Evolutionary conservation across 352 stramenopile genomes (phyloP), one percentile per base, ranked within the genome.

Genomic region (Phytophthora fragariae): DNA sequence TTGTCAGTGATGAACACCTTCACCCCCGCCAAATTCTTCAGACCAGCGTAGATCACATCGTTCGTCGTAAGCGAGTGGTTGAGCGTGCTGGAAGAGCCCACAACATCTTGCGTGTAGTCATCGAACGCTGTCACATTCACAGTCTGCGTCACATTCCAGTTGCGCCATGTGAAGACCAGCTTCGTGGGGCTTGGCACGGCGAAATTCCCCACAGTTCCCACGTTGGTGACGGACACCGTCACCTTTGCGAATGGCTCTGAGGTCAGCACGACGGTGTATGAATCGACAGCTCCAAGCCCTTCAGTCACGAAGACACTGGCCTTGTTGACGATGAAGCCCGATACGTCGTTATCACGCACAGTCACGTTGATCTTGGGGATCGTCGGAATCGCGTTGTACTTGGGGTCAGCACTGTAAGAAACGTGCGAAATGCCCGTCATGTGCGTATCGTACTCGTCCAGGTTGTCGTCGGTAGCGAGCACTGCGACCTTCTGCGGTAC

Each of bases 231-330:
- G 10, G 19, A 35, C 4, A 92, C 72, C 0, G 72, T 86, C 29
- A 95, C 83, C 44, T 92, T 93, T 0, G 86, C 81, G 27, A 93
- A 95, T 0, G 88, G 88, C 47, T 95, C 88, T 0, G 88, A 77
- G 2, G 65, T 56, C 1, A 95, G 57, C 5, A 92, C 81, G 17
- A 95, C 65, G 6, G 77, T 65, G 57, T 93, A 95, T 17, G 68
- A 59, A 19, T 92, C 88, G 0, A 65, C 70, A 1, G 33, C 53
- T 0, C 82, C 80, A 27, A 68, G 44, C 1, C 80, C 86, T 65
- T 93, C 86, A 0, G 73, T 80, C 31, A 92, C 85, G 14, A 65
- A 65, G 5, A 90, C 72, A 0, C 49, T 76, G 0, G 65, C 65
- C 55, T 90, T 88, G 39, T 68, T 77, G 4, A 92, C 76, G 7